Evolutionary conservation across 1,284 basidiomycete genomes (phyloP).

Genomic region (Butyriboletus regius): DNA sequence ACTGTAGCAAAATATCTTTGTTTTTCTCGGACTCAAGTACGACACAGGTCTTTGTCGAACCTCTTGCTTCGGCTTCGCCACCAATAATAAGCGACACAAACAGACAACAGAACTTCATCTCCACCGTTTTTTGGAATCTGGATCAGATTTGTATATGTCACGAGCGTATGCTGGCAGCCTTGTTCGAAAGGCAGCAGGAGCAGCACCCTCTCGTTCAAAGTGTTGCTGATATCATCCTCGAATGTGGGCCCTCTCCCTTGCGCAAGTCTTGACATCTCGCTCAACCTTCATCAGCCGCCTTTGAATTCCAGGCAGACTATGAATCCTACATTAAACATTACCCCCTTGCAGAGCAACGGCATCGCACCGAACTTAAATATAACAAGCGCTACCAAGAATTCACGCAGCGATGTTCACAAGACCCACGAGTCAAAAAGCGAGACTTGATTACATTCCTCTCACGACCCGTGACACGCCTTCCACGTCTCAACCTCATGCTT

Average conservation of each 20-base stretch:
- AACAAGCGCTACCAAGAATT: conserved; percentile 63
- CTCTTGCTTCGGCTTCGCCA: conserved; percentile 48
- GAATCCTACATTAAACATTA: conserved; percentile 78
- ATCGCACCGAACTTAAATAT: conserved; percentile 61
- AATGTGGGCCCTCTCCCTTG: conserved; percentile 40
- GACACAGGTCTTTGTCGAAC: conserved; percentile 59
- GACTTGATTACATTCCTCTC: conserved; percentile 76
- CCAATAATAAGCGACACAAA: conserved; percentile 48
- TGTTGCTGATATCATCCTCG: conserved; percentile 69
- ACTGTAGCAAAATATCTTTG: conserved; percentile 9
- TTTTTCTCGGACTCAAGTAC: conserved; percentile 3
- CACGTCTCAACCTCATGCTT: conserved; percentile 66
- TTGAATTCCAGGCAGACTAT: conserved; percentile 55
- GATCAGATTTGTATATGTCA: conserved; percentile 58
- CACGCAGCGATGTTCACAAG: conserved; percentile 52
- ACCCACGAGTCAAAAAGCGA: conserved; percentile 65
- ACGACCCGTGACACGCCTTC: conserved; percentile 74
- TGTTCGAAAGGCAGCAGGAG: conserved; percentile 67
- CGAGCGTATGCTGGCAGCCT: conserved; percentile 53
- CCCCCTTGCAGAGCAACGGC: conserved; percentile 69
- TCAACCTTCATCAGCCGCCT: conserved; percentile 30
- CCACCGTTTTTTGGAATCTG: conserved; percentile 71
- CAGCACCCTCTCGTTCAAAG: conserved; percentile 75
- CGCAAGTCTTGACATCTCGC: conserved; percentile 8
- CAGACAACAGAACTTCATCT: conserved; percentile 52